These are phyloP conservation scores for Lavandula angustifolia DNA, from an alignment of 257 asterid species.

Conservation along the genomic window DNA sequence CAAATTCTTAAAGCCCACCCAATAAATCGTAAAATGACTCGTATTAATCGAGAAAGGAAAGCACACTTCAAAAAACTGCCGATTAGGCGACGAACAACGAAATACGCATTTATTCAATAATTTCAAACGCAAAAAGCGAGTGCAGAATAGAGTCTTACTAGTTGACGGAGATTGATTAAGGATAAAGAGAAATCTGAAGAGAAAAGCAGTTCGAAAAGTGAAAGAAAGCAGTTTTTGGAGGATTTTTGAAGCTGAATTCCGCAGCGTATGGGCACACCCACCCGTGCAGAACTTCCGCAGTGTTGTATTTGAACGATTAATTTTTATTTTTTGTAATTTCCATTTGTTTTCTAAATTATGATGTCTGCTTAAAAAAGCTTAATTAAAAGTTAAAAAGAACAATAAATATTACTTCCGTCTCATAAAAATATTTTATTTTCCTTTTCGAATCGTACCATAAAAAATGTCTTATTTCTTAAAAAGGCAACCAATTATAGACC, in stretches of 20 bases:
- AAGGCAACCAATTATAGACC: too few species aligned
- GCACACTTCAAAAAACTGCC: neutral
- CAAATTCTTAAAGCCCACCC: slow-evolving; percentile 11
- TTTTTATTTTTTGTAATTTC: neutral
- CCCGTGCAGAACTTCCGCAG: slow-evolving; percentile 28
- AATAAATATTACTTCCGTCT: too few species aligned
- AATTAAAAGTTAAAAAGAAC: too few species aligned
- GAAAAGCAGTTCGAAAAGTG: slow-evolving; percentile 1
- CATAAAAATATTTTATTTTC: too few species aligned
- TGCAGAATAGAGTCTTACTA: slow-evolving; percentile 32
- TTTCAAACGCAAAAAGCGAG: neutral
- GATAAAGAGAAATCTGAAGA: slow-evolving; percentile 10
- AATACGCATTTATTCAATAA: slow-evolving; percentile 3
- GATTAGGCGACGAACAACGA: neutral
- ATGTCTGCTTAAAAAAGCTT: too few species aligned
- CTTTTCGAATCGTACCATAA: too few species aligned
- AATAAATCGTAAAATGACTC: neutral
- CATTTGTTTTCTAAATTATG: too few species aligned
- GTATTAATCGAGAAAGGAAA: neutral
- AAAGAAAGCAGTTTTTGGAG: slow-evolving; percentile 17
- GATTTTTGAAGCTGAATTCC: slow-evolving; percentile 31
- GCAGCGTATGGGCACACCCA: slow-evolving; percentile 38
- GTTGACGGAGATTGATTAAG: slow-evolving; percentile 17
- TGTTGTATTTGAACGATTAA: too few species aligned
- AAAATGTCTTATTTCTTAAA: too few species aligned